Evolutionary conservation across 2,329 filamentous ascomycete species (phyloP).

Genomic region (Fonsecaea pedrosoi): DNA sequence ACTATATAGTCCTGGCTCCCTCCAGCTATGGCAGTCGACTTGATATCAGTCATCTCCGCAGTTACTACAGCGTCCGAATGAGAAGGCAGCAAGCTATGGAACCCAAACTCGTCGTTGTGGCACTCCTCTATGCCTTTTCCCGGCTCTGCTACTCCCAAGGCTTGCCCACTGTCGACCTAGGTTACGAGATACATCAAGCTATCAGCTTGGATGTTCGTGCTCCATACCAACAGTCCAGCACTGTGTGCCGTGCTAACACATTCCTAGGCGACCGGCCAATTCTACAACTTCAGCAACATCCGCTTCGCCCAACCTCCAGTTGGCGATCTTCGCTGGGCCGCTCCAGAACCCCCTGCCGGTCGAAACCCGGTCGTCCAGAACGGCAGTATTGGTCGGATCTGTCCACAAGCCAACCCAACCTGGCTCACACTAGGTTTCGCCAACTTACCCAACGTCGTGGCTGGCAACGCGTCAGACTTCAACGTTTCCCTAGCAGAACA

Average conservation of each 20-base stretch:
- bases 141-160: background rate
- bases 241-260: background rate
- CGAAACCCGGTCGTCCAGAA: constrained; percentile 55
- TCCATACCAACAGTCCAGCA: background rate
- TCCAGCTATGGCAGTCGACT: background rate
- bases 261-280: constrained; percentile 45
- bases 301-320: constrained; percentile 62
- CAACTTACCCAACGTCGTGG: constrained; percentile 46
- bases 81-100: background rate
- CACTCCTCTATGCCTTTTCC: background rate
- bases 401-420: constrained; percentile 53
- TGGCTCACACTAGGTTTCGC: constrained; percentile 50
- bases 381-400: constrained; percentile 52
- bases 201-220: constrained; percentile 38
- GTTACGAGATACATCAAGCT: constrained; percentile 60
- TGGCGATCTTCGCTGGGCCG: constrained; percentile 58
- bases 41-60: background rate
- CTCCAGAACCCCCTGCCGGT: constrained; percentile 52
- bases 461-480: constrained; percentile 36
- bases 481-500: constrained; percentile 43
- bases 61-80: background rate
- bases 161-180: constrained; percentile 56
- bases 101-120: background rate
- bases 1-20: background rate
- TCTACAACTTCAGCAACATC: constrained; percentile 65